Base-by-base conservation (phyloP, 108 stramenopile species). In the Cyclotella distinguenda region DNA sequence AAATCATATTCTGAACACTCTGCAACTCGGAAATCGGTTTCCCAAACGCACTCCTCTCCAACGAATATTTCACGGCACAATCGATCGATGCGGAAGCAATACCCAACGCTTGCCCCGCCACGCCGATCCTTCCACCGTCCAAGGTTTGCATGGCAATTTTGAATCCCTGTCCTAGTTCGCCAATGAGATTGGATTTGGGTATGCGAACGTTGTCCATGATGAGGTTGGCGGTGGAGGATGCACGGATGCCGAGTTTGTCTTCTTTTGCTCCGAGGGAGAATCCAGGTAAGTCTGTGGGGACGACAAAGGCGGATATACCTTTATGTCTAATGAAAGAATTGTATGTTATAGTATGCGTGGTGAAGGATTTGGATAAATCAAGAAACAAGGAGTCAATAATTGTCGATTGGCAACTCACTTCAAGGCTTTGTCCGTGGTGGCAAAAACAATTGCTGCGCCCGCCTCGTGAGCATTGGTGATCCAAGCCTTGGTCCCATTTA, bases 401-500 rank as follows among this genome's bases (percentile, higher is more conserved):
- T n/a, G n/a, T n/a, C n/a, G n/a, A n/a, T n/a, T n/a, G n/a, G n/a
- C n/a, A 60, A 84, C 87, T 84, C 74, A 90, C 93, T 98, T 97
- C 64, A 94, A 75, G 16, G 73, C 74, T 72, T 96, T 97, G 74
- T 98, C 96, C 18, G 97, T 98, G 6, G 97, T 98, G 30, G 97
- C 97, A 79, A 98, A 98, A 6, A 98, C 94, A 46, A 98, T 86
- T 11, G 95, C 92, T 0, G 92, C 90, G 55, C 81, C 59, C 7
- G 96, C 82, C 65, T 97, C 96, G 63, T 95, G 84, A 6, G 97
- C 96, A 78, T 98, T 98, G 27, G 95, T 97, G 74, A 98, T 98
- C 97, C 97, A 98, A 19, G 97, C 97, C 81, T 98, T 98, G 59
- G 94, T 95, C n/a, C 97, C 97, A 76, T 97, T 96, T 25, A 98